Conservation (phyloP, 768 basidiomycete genomes). For the Lactifluus hygrophoroides region DNA sequence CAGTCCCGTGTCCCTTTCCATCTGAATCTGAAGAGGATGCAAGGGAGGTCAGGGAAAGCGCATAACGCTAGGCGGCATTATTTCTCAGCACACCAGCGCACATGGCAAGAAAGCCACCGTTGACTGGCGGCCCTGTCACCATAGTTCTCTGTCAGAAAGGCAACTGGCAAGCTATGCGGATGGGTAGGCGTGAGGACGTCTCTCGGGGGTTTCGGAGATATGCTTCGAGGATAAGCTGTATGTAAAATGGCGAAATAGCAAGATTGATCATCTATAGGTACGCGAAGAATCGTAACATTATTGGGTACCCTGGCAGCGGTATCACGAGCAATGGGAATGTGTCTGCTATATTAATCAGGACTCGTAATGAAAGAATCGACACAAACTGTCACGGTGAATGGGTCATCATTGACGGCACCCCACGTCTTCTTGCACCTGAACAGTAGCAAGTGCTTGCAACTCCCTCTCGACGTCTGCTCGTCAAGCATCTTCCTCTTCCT, state of each 20-base stretch:
- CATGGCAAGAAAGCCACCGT: constrained; percentile 81
- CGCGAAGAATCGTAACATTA: constrained; percentile 83
- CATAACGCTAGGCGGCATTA: constrained; percentile 86
- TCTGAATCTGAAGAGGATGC: constrained; percentile 54
- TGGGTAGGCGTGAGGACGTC: constrained; percentile 25
- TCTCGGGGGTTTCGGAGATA: constrained; percentile 77
- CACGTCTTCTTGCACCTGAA: no score
- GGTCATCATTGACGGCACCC: no score
- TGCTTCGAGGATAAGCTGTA: no score
- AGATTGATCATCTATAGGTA: constrained; percentile 78
- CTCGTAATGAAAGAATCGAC: neutral
- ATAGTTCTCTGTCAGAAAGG: neutral
- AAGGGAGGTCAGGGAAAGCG: no score
- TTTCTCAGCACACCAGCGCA: constrained; percentile 88
- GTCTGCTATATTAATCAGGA: constrained; percentile 11
- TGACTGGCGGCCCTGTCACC: constrained; percentile 59
- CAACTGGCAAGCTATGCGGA: neutral
- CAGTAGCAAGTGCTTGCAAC: constrained; percentile 48
- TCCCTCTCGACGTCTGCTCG: constrained; percentile 51
- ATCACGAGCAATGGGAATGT: constrained; percentile 4
- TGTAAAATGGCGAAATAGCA: constrained; percentile 60
- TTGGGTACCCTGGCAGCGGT: constrained; percentile 43
- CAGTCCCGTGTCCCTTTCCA: constrained; percentile 64
- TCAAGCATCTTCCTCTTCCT: no score
- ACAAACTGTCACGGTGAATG: no score